Evolutionary conservation across 495 filamentous ascomycete genomes (phyloP), one percentile per base, ranked within the genome.

Genomic region (Polyplosphaeria fusca): DNA sequence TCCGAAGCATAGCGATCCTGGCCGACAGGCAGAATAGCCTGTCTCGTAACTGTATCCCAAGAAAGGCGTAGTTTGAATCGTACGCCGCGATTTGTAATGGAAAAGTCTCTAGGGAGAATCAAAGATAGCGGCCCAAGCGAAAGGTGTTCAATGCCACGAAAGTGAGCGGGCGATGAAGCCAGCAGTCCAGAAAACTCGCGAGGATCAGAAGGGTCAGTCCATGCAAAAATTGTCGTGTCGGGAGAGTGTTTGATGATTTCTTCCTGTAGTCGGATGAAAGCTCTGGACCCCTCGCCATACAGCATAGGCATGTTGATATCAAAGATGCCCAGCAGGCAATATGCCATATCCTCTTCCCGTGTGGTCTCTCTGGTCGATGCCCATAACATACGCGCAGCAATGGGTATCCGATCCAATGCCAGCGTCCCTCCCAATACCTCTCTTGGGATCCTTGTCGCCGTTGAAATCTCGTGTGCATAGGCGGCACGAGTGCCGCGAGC

Each of bases 291-390:
- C 27, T 52, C 48, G 2, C 48, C 48, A 22, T 52, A 52, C 18
- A 52, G 13, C 4, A 40, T 14, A 2, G 37, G 18, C 28, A 52
- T 44, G 9, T 52, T 40, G 23, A 56, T 23, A 12, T 40, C 52
- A 26, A 56, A 56, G 2, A 56, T 11, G 2, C 52, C 52, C 18
- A 47, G 20, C 22, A 56, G 37, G 14, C 4, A 56, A 23, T 56
- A 56, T 22, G 52, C 45, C 23, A 19, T 5, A 22, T 56, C 52
- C 51, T 56, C 52, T n/a, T 41, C 28, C 5, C 52, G 24, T 3
- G 23, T 56, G 4, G 52, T 52, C 22, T 35, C 28, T 2, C 52
- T 38, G 13, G 13, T 2, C 16, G 41, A 9, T 26, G 52, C 52
- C 52, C 52, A 56, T 2, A 3, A 4, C 52, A 56, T 47, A 2